These are phyloP conservation scores for Xerocomellus intermedius DNA, from an alignment of 768 basidiomycete genomes.

Conservation along the genomic window DNA sequence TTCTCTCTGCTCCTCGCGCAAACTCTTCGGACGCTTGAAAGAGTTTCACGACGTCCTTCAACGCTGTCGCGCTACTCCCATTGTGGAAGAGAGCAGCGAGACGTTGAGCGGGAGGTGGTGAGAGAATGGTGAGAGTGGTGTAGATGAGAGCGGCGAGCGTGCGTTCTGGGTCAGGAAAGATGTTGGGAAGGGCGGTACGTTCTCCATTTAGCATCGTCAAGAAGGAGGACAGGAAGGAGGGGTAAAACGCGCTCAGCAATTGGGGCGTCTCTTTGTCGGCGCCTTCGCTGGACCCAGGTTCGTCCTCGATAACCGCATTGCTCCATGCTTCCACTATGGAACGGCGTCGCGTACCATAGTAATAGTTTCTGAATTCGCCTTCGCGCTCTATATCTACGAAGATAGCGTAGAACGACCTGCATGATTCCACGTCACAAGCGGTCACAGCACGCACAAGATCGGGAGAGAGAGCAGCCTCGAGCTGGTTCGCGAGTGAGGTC, in stretches of 20 bases:
- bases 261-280: slow-evolving; percentile 48
- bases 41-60: slow-evolving; percentile 67
- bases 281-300: slow-evolving; percentile 8
- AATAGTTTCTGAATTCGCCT: slow-evolving; percentile 90
- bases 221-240: slow-evolving; percentile 72
- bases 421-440: slow-evolving; percentile 68
- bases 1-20: slow-evolving; percentile 64
- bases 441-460: slow-evolving; percentile 87
- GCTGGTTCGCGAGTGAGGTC: slow-evolving; percentile 92
- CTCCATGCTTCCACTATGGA: slow-evolving; percentile 70
- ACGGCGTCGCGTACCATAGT: slow-evolving; percentile 79
- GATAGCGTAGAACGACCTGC: slow-evolving; percentile 78
- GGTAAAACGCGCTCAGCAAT: slow-evolving; percentile 65
- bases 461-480: slow-evolving; percentile 90
- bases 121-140: slow-evolving; percentile 72
- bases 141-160: slow-evolving; percentile 82
- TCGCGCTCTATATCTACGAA: slow-evolving; percentile 92
- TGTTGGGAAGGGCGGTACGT: slow-evolving; percentile 68
- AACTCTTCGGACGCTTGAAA: slow-evolving; percentile 84
- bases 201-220: slow-evolving; percentile 66
- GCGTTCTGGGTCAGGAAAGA: slow-evolving; percentile 81
- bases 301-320: slow-evolving; percentile 43
- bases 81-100: slow-evolving; percentile 67
- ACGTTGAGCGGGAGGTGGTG: slow-evolving; percentile 80
- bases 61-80: slow-evolving; percentile 52